These are phyloP conservation scores for Elsinoe arachidis DNA, from an alignment of 2,329 filamentous ascomycete species.

Conservation along the genomic window DNA sequence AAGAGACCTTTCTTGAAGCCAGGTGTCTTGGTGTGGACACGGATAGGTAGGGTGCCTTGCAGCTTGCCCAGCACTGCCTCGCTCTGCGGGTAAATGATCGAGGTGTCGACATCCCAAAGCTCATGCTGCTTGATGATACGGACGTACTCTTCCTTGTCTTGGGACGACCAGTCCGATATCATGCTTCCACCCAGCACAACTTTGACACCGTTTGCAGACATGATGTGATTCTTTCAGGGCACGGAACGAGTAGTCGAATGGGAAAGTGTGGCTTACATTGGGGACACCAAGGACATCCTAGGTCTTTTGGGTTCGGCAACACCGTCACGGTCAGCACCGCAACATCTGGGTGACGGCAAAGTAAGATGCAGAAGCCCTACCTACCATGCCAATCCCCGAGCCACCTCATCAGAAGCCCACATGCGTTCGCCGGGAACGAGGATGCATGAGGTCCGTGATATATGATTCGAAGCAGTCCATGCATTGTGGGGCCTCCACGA, in stretches of 20 bases:
- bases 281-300: background rate
- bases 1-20: constrained; percentile 31
- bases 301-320: background rate
- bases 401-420: background rate
- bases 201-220: constrained; percentile 8
- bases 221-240: background rate
- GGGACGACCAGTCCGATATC: background rate
- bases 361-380: background rate
- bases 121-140: constrained; percentile 24
- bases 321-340: background rate
- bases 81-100: constrained; percentile 34
- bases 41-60: constrained; percentile 34
- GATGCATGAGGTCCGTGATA: background rate
- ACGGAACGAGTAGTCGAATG: background rate
- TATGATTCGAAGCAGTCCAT: constrained; percentile 5
- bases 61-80: constrained; percentile 35
- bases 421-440: background rate
- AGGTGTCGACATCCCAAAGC: constrained; percentile 34
- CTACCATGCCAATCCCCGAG: background rate
- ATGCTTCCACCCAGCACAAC: background rate
- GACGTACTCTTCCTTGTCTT: background rate
- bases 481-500: background rate
- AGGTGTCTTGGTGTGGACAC: constrained; percentile 39
- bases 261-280: background rate
- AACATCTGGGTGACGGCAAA: no score